These are phyloP conservation scores for Trypanosoma theileri DNA, from an alignment of 208 protist species.

Conservation along the genomic window DNA sequence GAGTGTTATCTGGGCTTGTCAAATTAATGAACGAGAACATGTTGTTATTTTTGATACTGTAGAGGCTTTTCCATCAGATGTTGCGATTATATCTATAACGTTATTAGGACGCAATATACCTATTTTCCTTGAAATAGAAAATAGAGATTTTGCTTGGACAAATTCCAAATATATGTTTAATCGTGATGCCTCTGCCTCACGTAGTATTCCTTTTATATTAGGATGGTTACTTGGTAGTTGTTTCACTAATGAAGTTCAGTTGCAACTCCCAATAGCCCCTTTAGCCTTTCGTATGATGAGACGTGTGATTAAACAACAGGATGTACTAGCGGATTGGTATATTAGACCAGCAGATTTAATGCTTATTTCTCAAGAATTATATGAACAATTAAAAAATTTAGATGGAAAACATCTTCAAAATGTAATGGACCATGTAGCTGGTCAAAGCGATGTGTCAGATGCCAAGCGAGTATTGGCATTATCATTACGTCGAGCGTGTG, in stretches of 20 bases:
- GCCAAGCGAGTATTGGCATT: neutral
- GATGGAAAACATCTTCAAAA: neutral
- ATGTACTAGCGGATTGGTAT: constrained; percentile 37
- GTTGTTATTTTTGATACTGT: constrained; percentile 2
- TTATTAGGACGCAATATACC: neutral
- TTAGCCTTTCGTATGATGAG: constrained; percentile 53
- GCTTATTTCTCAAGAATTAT: constrained; percentile 38
- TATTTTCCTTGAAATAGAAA: neutral
- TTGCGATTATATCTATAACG: neutral
- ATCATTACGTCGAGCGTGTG: neutral
- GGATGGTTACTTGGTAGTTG: constrained; percentile 57
- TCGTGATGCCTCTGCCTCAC: neutral
- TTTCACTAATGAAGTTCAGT: constrained; percentile 38
- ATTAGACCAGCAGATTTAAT: constrained; percentile 53
- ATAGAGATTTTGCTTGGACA: neutral
- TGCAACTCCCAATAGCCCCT: constrained; percentile 47
- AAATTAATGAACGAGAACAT: neutral
- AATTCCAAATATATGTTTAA: constrained; percentile 1
- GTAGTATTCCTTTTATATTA: constrained; percentile 30
- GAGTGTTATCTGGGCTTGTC: neutral
- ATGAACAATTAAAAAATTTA: neutral
- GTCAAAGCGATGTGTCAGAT: neutral
- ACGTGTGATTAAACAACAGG: constrained; percentile 29
- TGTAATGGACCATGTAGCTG: neutral
- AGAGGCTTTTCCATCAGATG: neutral